These are phyloP conservation scores for Cardiospermum halicacabum DNA, from an alignment of 345 rosid species.

Conservation along the genomic window DNA sequence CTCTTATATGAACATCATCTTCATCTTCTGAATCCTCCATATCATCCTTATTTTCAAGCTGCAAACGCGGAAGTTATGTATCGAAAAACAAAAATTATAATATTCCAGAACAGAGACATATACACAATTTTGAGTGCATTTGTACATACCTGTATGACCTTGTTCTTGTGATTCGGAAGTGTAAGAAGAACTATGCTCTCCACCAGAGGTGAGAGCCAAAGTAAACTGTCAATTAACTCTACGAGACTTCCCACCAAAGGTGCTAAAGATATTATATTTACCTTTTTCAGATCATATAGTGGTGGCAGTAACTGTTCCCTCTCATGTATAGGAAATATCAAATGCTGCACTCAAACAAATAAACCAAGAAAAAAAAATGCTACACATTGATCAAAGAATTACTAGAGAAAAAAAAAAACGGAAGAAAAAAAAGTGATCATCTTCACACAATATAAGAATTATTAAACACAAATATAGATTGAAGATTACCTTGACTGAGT, in stretches of 20 bases:
- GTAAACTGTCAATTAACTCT: slow-evolving; percentile 1
- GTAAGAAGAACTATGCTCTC: background rate
- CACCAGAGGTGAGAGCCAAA: slow-evolving; percentile 3
- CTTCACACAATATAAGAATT: no score
- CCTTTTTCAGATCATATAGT: slow-evolving; percentile 4
- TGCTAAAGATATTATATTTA: background rate
- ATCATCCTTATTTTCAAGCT: background rate
- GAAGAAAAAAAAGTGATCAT: background rate
- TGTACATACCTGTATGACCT: background rate
- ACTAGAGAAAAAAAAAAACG: no score
- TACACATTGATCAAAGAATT: no score
- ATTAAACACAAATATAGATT: no score
- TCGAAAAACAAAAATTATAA: background rate
- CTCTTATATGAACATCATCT: background rate
- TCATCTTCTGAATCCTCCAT: background rate
- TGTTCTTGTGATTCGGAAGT: background rate
- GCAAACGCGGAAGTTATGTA: background rate
- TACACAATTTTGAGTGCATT: no score
- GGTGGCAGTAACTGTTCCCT: slow-evolving; percentile 7
- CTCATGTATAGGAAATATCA: background rate
- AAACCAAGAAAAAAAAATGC: no score
- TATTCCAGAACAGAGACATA: no score
- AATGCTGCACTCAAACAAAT: background rate
- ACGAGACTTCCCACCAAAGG: background rate
- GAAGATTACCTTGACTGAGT: background rate